These are phyloP conservation scores for Fusarium redolens DNA, from an alignment of 2,329 filamentous ascomycete species.

Conservation along the genomic window DNA sequence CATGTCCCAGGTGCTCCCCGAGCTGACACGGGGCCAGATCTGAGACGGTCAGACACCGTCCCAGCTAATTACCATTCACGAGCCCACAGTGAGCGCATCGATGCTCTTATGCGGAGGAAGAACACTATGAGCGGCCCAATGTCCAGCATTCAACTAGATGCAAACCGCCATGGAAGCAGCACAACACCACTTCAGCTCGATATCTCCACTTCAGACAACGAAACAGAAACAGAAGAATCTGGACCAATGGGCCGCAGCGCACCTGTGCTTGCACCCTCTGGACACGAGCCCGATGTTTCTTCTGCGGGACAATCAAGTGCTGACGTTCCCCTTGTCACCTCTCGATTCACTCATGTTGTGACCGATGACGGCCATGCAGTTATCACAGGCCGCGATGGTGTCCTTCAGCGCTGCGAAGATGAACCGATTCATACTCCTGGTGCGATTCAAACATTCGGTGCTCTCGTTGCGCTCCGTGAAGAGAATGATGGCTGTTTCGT, in stretches of 20 bases:
- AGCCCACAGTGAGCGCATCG: constrained; percentile 35
- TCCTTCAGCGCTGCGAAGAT: constrained; percentile 85
- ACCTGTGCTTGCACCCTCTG: not conserved
- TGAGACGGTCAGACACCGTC: constrained; percentile 43
- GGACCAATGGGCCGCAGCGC: constrained; percentile 9
- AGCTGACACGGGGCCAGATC: constrained; percentile 45
- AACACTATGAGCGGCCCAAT: constrained; percentile 54
- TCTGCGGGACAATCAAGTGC: constrained; percentile 39
- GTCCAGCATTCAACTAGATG: constrained; percentile 60
- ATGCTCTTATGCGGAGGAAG: constrained; percentile 45
- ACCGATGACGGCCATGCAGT: constrained; percentile 84
- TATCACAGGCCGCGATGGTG: constrained; percentile 81
- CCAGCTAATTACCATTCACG: constrained; percentile 37
- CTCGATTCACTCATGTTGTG: constrained; percentile 81
- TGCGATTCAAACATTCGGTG: constrained; percentile 82
- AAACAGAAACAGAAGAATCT: constrained; percentile 49
- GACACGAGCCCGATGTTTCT: constrained; percentile 20
- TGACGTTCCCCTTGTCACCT: constrained; percentile 67
- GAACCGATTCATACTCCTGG: constrained; percentile 91
- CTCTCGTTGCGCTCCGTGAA: constrained; percentile 79
- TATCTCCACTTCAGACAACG: constrained; percentile 48
- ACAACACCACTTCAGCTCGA: constrained; percentile 50
- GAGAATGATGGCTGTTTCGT: constrained; percentile 74
- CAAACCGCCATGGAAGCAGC: constrained; percentile 52
- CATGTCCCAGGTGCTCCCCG: constrained; percentile 47